phyloP scores from a whole-genome alignment of 164 flowering plant genomes.

The Aristolochia contorta region DNA sequence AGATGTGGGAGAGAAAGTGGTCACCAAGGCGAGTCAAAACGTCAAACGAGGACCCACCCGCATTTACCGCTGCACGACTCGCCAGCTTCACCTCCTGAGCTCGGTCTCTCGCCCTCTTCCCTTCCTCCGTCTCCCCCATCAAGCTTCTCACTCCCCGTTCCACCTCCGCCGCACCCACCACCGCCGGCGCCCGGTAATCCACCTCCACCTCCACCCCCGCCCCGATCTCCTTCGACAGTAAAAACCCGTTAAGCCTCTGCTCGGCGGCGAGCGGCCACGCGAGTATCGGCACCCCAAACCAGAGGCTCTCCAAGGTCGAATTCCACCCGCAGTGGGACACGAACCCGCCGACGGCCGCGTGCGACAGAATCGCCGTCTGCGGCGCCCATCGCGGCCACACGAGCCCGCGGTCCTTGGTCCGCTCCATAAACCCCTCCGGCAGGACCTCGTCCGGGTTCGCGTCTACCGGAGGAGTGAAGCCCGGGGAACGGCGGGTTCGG shows the following conservation, averaged over 20 bases:
- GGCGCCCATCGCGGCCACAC: slow-evolving; percentile 13
- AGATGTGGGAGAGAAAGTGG: background rate
- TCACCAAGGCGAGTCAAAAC: background rate
- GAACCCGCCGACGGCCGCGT: slow-evolving; percentile 9
- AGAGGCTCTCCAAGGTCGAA: slow-evolving; percentile 11
- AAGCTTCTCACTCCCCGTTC: slow-evolving; percentile 16
- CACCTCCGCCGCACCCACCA: slow-evolving; percentile 26
- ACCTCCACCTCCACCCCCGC: slow-evolving; percentile 24
- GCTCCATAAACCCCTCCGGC: slow-evolving; percentile 9
- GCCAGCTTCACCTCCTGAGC: slow-evolving; percentile 1
- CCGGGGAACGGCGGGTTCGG: background rate
- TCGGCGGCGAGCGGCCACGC: slow-evolving; percentile 48
- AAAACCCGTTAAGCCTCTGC: slow-evolving; percentile 36
- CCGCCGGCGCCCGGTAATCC: slow-evolving; percentile 4
- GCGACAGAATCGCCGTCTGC: slow-evolving; percentile 4
- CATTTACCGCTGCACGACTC: slow-evolving; percentile 1
- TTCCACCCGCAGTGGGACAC: slow-evolving; percentile 17
- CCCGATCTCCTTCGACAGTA: slow-evolving; percentile 26
- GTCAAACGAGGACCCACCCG: slow-evolving; percentile 10
- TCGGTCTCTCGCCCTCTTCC: slow-evolving; percentile 6
- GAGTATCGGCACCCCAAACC: slow-evolving; percentile 24
- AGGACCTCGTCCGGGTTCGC: slow-evolving; percentile 4
- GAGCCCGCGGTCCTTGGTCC: slow-evolving; percentile 8
- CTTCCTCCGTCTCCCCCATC: slow-evolving; percentile 12
- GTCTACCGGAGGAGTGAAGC: background rate